These are phyloP conservation scores for Globisporangium carolinianum DNA, from an alignment of 352 stramenopile genomes.

Conservation along the genomic window DNA sequence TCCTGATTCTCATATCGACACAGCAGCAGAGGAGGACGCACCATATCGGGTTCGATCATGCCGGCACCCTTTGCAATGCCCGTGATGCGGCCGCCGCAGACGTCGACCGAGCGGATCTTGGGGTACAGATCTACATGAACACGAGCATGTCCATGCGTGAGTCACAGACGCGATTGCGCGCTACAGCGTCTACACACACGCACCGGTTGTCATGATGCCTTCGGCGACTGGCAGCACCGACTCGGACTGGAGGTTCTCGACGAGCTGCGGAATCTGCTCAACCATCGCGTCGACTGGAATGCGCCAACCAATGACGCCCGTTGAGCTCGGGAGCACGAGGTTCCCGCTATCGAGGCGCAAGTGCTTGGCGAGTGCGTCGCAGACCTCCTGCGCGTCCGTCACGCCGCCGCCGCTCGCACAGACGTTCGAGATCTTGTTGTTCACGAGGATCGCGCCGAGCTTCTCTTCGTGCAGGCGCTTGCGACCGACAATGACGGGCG, in stretches of 20 bases:
- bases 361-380: conserved; percentile 86
- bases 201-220: conserved; percentile 97
- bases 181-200: not conserved
- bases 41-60: conserved; percentile 99
- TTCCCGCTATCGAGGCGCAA: conserved; percentile 77
- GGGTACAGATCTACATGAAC: conserved; percentile 74
- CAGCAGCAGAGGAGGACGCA: conserved; percentile 27
- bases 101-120: conserved; percentile 83
- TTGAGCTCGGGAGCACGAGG: conserved; percentile 93
- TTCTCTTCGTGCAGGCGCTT: conserved; percentile 83
- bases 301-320: conserved; percentile 97
- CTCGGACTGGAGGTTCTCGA: conserved; percentile 89
- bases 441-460: conserved; percentile 95
- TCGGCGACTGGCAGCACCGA: conserved; percentile 90
- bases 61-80: conserved; percentile 98
- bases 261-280: conserved; percentile 62
- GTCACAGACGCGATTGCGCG: too few relatives aligned
- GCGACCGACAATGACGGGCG: conserved; percentile 88
- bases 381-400: conserved; percentile 91
- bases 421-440: conserved; percentile 99
- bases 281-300: conserved; percentile 93
- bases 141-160: too few relatives aligned
- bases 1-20: too few relatives aligned
- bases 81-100: conserved; percentile 88
- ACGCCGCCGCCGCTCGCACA: conserved; percentile 91